These are phyloP conservation scores for Cystobasidium tubakii DNA, from an alignment of 768 basidiomycete genomes.

Conservation along the genomic window DNA sequence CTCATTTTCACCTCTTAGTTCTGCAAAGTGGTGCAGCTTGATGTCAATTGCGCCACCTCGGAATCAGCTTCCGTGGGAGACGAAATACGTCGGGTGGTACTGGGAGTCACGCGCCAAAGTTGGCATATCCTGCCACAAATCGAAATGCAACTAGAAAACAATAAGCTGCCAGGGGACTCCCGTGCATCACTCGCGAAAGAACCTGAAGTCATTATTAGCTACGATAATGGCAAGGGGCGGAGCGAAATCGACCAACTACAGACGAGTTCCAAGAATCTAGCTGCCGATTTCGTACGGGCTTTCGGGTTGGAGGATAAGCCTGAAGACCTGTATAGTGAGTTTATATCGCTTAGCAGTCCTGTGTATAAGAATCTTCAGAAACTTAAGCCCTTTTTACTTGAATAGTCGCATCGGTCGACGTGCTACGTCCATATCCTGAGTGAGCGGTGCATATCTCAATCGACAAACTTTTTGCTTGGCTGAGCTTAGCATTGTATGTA, in stretches of 20 bases:
- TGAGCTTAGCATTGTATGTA: neutral
- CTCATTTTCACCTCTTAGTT: neutral
- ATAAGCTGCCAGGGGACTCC: neutral
- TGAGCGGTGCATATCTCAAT: neutral
- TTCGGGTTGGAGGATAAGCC: slow-evolving; percentile 1
- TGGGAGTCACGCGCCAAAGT: neutral
- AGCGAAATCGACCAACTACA: neutral
- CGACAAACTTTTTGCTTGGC: neutral
- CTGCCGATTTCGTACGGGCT: neutral
- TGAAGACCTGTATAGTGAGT: slow-evolving; percentile 1
- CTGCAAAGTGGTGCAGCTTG: neutral
- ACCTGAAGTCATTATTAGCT: neutral
- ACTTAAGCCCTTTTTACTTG: neutral
- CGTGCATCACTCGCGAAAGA: neutral
- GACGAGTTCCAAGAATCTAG: neutral
- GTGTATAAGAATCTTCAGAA: neutral
- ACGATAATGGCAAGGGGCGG: neutral
- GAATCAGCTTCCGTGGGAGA: neutral
- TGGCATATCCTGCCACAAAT: slow-evolving; percentile 5
- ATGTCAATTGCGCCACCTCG: neutral
- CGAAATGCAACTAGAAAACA: neutral
- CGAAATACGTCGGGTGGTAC: neutral
- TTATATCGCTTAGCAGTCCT: neutral
- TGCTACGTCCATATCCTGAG: slow-evolving; percentile 2
- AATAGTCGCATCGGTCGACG: neutral